Evolutionary conservation across 1,284 basidiomycete species (phyloP), one percentile per base, ranked within the genome.

Genomic region (Apiotrichum brassicae): DNA sequence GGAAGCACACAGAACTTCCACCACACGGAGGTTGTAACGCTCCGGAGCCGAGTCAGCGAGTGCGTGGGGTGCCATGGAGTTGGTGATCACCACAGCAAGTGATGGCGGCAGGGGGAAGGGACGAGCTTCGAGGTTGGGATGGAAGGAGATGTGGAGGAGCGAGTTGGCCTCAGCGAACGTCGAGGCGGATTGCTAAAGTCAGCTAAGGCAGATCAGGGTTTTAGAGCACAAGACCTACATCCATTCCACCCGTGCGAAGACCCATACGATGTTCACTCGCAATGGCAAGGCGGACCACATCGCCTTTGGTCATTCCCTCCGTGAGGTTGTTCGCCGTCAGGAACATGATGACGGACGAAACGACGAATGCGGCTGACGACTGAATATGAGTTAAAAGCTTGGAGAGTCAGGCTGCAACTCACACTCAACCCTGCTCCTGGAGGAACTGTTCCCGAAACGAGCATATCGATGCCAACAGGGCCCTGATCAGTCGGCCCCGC

Each of bases 11-110:
- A 89, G 81, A 0, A 84, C 86, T 71, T 93, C 90, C 18, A 92
- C 84, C 19, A 90, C 87, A 19, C 88, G 84, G 28, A 93, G 77
- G 68, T 93, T 93, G 76, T 92, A 92, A 39, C 82, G 79, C 43
- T 78, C 81, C 57, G 84, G 85, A 3, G 87, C 84, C 36, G 81
- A 81, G 53, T 85, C 78, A 3, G 82, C 82, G 68, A 91, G 90
- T 64, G 89, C 84, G 26, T 85, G 82, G n/a, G 85, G 82, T 25
- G 89, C 83, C 33, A 89, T 80, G 16, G 86, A 87, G 74, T 92
- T 89, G 13, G 87, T 85, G 62, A 84, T 83, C 47, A 91, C 84
- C 62, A 92, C 82, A 6, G 82, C 81, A 16, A 66, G 52, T 22
- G 45, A 41, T 0, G 53, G 30, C 7, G 65, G 60, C 3, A 63